A percentile compares a stretch with the other conserved stretches of the same genome.
phyloP scores from a whole-genome alignment of 495 filamentous ascomycete genomes.

The Aspergillus sparsus region DNA sequence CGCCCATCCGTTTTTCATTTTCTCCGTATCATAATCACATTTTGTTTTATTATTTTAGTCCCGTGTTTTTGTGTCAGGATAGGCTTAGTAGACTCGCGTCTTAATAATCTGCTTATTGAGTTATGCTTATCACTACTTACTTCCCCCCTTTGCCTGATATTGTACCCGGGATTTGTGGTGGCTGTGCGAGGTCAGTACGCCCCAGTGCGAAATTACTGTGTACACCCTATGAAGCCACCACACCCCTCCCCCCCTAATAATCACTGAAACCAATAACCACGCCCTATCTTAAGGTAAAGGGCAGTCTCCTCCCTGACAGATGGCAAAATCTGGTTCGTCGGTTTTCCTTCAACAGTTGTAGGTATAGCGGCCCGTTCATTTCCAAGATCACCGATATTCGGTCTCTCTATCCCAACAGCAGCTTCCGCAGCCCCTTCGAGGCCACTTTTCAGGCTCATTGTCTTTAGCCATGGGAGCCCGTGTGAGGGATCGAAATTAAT shows the following conservation, averaged over 20 bases:
- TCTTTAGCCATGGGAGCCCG: slow-evolving; percentile 37
- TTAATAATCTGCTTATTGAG: background rate
- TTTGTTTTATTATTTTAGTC: too few relatives aligned
- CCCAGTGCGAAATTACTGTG: background rate
- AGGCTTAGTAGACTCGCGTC: too few relatives aligned
- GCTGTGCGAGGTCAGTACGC: slow-evolving; percentile 8
- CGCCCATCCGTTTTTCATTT: too few relatives aligned
- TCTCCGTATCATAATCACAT: too few relatives aligned
- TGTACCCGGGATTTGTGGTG: slow-evolving; percentile 3
- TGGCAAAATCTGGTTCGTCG: slow-evolving; percentile 24
- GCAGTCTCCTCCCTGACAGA: slow-evolving; percentile 36
- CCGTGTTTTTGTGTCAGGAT: too few relatives aligned
- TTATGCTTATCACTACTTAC: background rate
- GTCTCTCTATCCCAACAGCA: slow-evolving; percentile 21
- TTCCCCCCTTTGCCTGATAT: background rate
- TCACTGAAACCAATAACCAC: slow-evolving; percentile 44
- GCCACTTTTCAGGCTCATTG: slow-evolving; percentile 4
- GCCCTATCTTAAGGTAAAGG: slow-evolving; percentile 37
- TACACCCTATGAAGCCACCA: slow-evolving; percentile 4
- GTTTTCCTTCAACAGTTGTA: slow-evolving; percentile 14
- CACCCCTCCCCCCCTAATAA: background rate
- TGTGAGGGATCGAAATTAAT: slow-evolving; percentile 64
- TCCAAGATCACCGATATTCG: slow-evolving; percentile 21
- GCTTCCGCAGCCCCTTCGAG: background rate
- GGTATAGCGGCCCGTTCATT: slow-evolving; percentile 19